Base-by-base conservation (phyloP, 1,139 yeast species). In the Nakaseomyces uthaithaninus region DNA sequence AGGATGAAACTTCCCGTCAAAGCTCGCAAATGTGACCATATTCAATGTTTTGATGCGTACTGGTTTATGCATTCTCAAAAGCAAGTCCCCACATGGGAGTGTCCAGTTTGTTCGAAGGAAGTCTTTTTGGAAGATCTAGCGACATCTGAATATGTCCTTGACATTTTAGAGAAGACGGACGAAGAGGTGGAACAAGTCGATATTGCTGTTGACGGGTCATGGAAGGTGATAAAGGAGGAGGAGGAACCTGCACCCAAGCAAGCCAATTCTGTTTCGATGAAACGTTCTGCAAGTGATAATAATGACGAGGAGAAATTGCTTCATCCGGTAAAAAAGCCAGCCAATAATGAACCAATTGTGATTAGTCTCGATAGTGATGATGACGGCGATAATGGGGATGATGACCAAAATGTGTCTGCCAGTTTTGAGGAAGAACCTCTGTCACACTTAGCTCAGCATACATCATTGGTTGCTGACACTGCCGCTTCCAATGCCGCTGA, bases 11-110 rank as follows among this genome's bases (percentile, higher is more conserved):
- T 67, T 44, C 91, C 93, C 0, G 73, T 71, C 2, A 74, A 75
- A 50, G 73, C 84, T 2, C 62, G 68, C 0, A 66, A 62, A 42
- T 82, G 91, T 58, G 64, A 71, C 28, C 93, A 82, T 55, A 59
- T 78, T n/a, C 80, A 75, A 51, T 81, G 91, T 52, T 81, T 81
- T 59, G 93, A 82, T 60, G 80, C 77, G 0, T 57, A 66, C 22
- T 72, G 77, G 39, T 82, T 69, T 52, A 53, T 82, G n/a, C 69
- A 72, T 44, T 66, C 79, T 25, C 91, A 81, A 53, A 64, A 67
- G 38, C 80, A 75, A 51, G 65, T 74, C 1, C 78, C 87, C 0
- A 69, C 76, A 0, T 80, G 86, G 85, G 62, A 61, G 33, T 82
- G 93, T 52, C 89, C 89, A 0, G 67, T 77, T 10, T 82, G 93